Conservation (phyloP, 441 rosid species). For the Erysimum cheiri region DNA sequence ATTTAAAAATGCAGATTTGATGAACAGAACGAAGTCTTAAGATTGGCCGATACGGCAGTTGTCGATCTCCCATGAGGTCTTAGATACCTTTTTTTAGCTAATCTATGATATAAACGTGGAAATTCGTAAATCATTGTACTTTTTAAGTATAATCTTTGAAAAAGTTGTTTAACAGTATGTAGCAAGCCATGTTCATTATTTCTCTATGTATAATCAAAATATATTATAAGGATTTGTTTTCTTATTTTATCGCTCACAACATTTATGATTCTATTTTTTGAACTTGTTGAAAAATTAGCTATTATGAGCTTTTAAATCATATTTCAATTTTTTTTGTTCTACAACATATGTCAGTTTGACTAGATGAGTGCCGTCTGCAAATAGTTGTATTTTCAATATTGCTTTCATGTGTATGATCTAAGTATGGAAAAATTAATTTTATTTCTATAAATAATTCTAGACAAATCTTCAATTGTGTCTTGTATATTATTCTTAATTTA, state of each 20-base stretch:
- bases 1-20: conserved; percentile 33
- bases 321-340: too few relatives aligned
- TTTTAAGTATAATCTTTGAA: neutral
- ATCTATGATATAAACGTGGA: conserved; percentile 37
- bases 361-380: too few relatives aligned
- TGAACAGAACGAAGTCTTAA: conserved; percentile 29
- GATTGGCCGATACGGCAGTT: conserved; percentile 42
- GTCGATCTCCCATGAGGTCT: conserved; percentile 43
- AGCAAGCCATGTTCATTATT: conserved; percentile 7
- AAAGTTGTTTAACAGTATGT: neutral
- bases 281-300: too few relatives aligned
- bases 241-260: neutral
- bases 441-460: too few relatives aligned
- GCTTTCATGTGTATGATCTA: neutral
- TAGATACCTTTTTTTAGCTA: conserved; percentile 7
- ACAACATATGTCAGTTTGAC: too few relatives aligned
- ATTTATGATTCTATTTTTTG: too few relatives aligned
- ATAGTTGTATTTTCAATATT: too few relatives aligned
- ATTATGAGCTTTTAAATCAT: too few relatives aligned
- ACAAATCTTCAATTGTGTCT: neutral
- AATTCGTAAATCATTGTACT: conserved; percentile 29
- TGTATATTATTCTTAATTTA: neutral
- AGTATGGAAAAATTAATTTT: neutral
- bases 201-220: neutral
- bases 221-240: too few relatives aligned